Evolutionary conservation across 2,329 filamentous ascomycete genomes (phyloP), one percentile per base, ranked within the genome.

Genomic region (Teratosphaeria zuluensis): DNA sequence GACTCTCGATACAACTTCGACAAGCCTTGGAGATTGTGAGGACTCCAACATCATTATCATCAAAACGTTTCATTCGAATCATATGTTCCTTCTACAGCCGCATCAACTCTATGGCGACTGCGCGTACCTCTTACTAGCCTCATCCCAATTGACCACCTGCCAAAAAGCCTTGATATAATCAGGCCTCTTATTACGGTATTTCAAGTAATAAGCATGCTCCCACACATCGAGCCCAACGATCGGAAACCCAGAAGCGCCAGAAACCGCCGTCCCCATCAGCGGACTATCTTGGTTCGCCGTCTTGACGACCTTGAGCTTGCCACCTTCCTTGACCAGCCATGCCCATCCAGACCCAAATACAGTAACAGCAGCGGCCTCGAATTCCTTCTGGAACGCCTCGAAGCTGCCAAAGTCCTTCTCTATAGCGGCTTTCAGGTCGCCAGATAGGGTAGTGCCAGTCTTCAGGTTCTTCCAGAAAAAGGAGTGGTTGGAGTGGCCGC

Each of bases 161-260:
- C 87, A 91, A 65, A 90, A 88, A 62, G 87, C 87, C 61, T 88
- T 82, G 6, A 90, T 81, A 66, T 92, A 92, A 0, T 84, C 83
- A 0, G 84, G 85, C 73, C 90, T 90, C 60, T 84, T 84, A 67
- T 91, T 91, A 59, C 87, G 77, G 66, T 90, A 92, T 82, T 90
- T 89, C 19, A 95, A 76, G 70, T 95, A 95, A 71, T 95, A 95
- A 0, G 90, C 90, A 76, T 95, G 90, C 77, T 95, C 90, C 90
- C 90, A 95, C 84, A 95, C 92, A 72, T 95, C 90, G 1, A 95
- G 80, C 0, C 89, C 90, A 51, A 91, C 79, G 21, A 95, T 76
- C 8, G 87, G 86, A 48, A 59, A 62, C 5, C 68, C 66, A 31
- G 54, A 55, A 0, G 55, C 33, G 16, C 78, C 77, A 66, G 86